Conservation (phyloP, 75 land plant species). For the Cunninghamia lanceolata region DNA sequence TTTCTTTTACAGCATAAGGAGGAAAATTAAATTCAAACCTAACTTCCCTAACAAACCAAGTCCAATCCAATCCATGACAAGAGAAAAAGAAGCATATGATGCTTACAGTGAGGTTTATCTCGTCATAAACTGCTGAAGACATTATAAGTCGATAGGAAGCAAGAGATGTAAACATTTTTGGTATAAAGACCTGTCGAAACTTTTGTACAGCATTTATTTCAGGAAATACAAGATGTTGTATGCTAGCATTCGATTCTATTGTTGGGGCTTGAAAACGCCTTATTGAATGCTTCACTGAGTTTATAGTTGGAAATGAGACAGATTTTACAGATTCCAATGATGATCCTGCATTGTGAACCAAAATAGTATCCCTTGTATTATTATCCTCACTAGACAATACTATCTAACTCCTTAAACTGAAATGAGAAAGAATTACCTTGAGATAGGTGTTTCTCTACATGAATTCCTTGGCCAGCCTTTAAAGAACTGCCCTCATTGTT, state of each 20-base stretch:
- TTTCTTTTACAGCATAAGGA: not conserved
- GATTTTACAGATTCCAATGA: conserved; percentile 3
- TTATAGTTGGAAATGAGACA: conserved; percentile 1
- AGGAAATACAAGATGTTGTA: conserved; percentile 9
- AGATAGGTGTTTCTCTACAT: not conserved
- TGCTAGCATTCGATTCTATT: not conserved
- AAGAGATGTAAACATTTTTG: conserved; percentile 16
- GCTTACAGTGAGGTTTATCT: conserved; percentile 26
- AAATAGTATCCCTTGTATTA: not conserved
- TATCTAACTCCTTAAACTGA: not conserved
- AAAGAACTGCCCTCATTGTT: not conserved
- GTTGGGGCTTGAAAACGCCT: conserved; percentile 9
- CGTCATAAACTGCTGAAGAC: conserved; percentile 30
- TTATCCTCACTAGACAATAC: not conserved
- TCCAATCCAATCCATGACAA: not conserved
- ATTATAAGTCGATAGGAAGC: conserved; percentile 19
- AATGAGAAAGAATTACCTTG: not conserved
- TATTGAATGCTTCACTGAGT: not conserved
- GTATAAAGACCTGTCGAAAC: conserved; percentile 19
- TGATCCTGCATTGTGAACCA: not conserved
- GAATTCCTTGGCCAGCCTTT: not conserved
- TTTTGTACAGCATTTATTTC: not conserved
- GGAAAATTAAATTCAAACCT: not conserved
- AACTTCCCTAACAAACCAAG: not conserved
- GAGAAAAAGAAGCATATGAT: not conserved